Conservation (phyloP, 1,284 basidiomycete species). For the Takashimella koratensis region DNA sequence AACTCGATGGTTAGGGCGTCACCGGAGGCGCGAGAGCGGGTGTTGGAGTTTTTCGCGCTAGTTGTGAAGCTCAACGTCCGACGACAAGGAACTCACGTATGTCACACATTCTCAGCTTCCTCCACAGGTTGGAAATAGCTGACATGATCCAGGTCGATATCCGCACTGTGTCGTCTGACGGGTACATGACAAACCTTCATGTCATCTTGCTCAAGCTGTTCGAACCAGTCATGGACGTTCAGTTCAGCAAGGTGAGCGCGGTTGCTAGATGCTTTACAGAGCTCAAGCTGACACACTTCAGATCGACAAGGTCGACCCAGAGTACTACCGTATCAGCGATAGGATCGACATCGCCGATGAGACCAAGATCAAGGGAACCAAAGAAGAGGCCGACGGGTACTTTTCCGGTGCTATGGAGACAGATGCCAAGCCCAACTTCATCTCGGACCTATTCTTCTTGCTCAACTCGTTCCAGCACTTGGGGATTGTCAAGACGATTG, state of each 20-base stretch:
- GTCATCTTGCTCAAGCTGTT: slow-evolving; percentile 78
- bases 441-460: slow-evolving; percentile 92
- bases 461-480: slow-evolving; percentile 79
- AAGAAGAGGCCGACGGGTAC: slow-evolving; percentile 72
- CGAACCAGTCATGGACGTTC: slow-evolving; percentile 95
- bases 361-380: slow-evolving; percentile 85
- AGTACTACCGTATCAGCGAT: slow-evolving; percentile 69
- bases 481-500: slow-evolving; percentile 75
- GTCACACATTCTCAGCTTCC: slow-evolving; percentile 7
- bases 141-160: slow-evolving; percentile 63
- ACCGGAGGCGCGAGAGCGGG: slow-evolving; percentile 71
- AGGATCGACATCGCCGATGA: slow-evolving; percentile 77
- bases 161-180: slow-evolving; percentile 80
- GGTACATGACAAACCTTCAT: slow-evolving; percentile 90
- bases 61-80: slow-evolving; percentile 74
- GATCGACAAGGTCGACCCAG: slow-evolving; percentile 86
- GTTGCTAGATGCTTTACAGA: background rate
- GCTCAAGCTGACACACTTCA: too few relatives aligned
- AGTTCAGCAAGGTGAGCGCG: slow-evolving; percentile 70
- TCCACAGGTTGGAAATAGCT: background rate
- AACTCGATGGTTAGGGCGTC: slow-evolving; percentile 82
- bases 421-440: slow-evolving; percentile 65
- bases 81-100: slow-evolving; percentile 81
- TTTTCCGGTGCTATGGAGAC: slow-evolving; percentile 54
- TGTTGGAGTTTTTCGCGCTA: slow-evolving; percentile 77